Percentiles rank a stretch among this genome's conserved stretches.
Evolutionary conservation across 768 basidiomycete genomes (phyloP).

Genomic region (Sporobolomyces pararoseus): DNA sequence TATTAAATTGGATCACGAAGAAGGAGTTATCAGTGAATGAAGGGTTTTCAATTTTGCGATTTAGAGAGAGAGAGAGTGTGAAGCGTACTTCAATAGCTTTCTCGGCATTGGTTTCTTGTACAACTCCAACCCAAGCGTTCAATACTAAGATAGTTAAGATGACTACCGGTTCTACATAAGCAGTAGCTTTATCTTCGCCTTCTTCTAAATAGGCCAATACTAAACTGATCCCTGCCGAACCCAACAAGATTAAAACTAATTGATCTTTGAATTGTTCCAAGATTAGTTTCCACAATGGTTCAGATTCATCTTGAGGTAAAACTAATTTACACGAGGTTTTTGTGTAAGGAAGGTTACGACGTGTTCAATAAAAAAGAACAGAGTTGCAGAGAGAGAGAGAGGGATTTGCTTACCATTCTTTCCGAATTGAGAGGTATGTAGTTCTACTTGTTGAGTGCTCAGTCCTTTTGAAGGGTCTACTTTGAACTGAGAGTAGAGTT

Average conservation of each 20-base stretch:
- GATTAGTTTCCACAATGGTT: slow-evolving; percentile 87
- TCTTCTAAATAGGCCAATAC: slow-evolving; percentile 84
- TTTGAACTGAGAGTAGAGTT: slow-evolving; percentile 55
- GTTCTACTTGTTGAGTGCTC: slow-evolving; percentile 61
- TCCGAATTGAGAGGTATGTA: slow-evolving; percentile 75
- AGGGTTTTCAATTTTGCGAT: no score
- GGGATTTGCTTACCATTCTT: slow-evolving; percentile 64
- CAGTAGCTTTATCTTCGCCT: slow-evolving; percentile 64
- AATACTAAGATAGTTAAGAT: slow-evolving; percentile 93
- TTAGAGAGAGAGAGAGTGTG: not conserved
- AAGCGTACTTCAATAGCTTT: slow-evolving; percentile 87
- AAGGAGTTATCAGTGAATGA: not conserved
- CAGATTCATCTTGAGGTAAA: slow-evolving; percentile 84
- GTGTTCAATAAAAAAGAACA: not conserved
- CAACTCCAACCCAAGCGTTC: slow-evolving; percentile 94
- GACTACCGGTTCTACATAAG: slow-evolving; percentile 91
- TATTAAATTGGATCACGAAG: slow-evolving; percentile 47
- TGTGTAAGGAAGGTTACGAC: not conserved
- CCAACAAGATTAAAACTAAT: slow-evolving; percentile 92
- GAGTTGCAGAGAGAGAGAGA: not conserved
- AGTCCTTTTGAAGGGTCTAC: slow-evolving; percentile 66
- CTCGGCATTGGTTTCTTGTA: slow-evolving; percentile 95
- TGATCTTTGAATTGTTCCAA: slow-evolving; percentile 99
- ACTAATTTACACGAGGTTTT: no score
- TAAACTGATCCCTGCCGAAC: slow-evolving; percentile 88